Percentiles rank a stretch among this genome's conserved stretches.
Conservation (phyloP, 2,329 filamentous ascomycete species). For the Fonsecaea erecta region DNA sequence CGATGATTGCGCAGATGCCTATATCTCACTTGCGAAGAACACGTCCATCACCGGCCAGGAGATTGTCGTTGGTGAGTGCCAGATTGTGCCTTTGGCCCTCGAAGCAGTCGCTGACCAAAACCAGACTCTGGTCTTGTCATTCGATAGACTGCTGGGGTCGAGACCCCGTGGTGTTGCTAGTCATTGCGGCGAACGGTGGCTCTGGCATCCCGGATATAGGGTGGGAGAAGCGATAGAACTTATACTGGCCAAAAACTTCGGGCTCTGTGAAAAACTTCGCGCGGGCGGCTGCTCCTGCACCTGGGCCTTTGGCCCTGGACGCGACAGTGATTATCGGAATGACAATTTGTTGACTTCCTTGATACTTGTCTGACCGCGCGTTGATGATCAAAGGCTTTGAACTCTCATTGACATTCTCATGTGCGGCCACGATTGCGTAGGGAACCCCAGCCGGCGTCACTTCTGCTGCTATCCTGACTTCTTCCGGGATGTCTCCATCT, state of each 20-base stretch:
- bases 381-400: slow-evolving; percentile 47
- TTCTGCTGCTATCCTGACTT: slow-evolving; percentile 9
- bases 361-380: background rate
- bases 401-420: slow-evolving; percentile 40
- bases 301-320: slow-evolving; percentile 19
- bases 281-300: slow-evolving; percentile 27
- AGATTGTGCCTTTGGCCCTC: background rate
- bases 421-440: slow-evolving; percentile 44
- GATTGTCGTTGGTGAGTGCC: slow-evolving; percentile 48
- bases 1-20: slow-evolving; percentile 50
- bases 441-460: slow-evolving; percentile 42
- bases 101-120: slow-evolving; percentile 18
- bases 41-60: slow-evolving; percentile 53
- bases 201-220: slow-evolving; percentile 16
- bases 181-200: background rate
- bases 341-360: slow-evolving; percentile 14
- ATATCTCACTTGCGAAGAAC: slow-evolving; percentile 49
- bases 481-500: slow-evolving; percentile 24
- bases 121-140: slow-evolving; percentile 34
- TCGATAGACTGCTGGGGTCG: slow-evolving; percentile 7
- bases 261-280: slow-evolving; percentile 25
- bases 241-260: slow-evolving; percentile 16
- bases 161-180: background rate
- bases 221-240: slow-evolving; percentile 27
- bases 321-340: slow-evolving; percentile 31